Base-by-base conservation (phyloP, 805 yeast species). In the Candida parachauliodes region DNA sequence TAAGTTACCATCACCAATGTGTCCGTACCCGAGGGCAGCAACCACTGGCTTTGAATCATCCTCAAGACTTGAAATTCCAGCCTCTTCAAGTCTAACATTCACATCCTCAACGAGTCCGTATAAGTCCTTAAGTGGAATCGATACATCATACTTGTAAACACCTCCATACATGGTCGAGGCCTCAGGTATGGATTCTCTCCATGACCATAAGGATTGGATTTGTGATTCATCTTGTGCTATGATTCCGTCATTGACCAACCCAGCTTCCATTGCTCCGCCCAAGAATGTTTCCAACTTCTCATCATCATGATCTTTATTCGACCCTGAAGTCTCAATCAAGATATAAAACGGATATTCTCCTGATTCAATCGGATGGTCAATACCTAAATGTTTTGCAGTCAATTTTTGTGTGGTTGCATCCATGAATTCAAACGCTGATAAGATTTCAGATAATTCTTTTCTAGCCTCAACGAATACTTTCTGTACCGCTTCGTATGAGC, bases 201-300 rank as follows among this genome's bases (percentile, higher is more conserved):
- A 93, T 23, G 80, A 68, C 98, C 98, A 93, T 50, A 93, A 72
- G 39, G 79, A 79, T 43, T 70, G 72, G 42, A 86, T 63, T 62
- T 93, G 98, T 1, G 93, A 72, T 64, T 87, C 96, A 59, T 89
- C 97, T 60, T 88, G 96, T 6, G 98, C 96, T 46, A 93, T 84
- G 28, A 88, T 89, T 54, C 98, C 98, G 60, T 93, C 98, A n/a
- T 72, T 69, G 22, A 93, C 89, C 32, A 80, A 59, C 36, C 83
- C 98, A 21, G 77, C 74, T 59, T 85, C 96, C 88, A 93, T 84
- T 11, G 82, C 83, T 21, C 67, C 67, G 49, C 88, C 98, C 55
- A 93, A 70, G 60, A 93, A 93, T 0, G 74, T 57, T 57, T 88
- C 95, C 40, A 93, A 72, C 62, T 93, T 93, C 47, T 79, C 89